These are phyloP conservation scores for Corymbia maculata DNA, from an alignment of 345 rosid species.

Conservation along the genomic window DNA sequence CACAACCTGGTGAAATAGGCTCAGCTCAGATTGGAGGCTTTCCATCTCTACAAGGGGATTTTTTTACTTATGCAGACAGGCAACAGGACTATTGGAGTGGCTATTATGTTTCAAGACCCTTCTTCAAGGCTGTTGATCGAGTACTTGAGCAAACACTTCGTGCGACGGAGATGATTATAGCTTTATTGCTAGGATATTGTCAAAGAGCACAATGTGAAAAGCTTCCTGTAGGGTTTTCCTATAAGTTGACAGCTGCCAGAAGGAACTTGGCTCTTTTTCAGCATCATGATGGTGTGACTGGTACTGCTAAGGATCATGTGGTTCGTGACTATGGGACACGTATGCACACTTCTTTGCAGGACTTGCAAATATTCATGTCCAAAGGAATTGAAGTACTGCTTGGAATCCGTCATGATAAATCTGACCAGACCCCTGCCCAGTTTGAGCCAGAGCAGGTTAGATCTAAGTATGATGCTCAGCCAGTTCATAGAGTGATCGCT, in stretches of 20 bases:
- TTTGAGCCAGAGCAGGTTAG: slow-evolving; percentile 79
- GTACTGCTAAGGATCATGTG: slow-evolving; percentile 94
- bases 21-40: slow-evolving; percentile 74
- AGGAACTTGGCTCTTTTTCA: slow-evolving; percentile 97
- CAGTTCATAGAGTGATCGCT: slow-evolving; percentile 57
- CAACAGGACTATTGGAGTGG: slow-evolving; percentile 99
- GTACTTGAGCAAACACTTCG: slow-evolving; percentile 88
- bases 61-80: slow-evolving; percentile 94
- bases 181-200: slow-evolving; percentile 81
- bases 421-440: slow-evolving; percentile 60
- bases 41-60: slow-evolving; percentile 96
- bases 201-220: slow-evolving; percentile 83
- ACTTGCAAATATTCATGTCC: slow-evolving; percentile 92
- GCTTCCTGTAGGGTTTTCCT: slow-evolving; percentile 57
- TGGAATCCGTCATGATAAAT: slow-evolving; percentile 74
- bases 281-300: slow-evolving; percentile 99
- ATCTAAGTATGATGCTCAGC: slow-evolving; percentile 76
- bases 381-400: slow-evolving; percentile 85
- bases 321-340: slow-evolving; percentile 84
- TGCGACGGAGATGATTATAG: slow-evolving; percentile 83
- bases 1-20: slow-evolving; percentile 76
- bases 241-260: slow-evolving; percentile 92
- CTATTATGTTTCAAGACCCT: slow-evolving; percentile 95
- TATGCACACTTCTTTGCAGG: slow-evolving; percentile 87
- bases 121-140: slow-evolving; percentile 97